Conservation (phyloP, 352 stramenopile genomes). For the Pythium chondricola region DNA sequence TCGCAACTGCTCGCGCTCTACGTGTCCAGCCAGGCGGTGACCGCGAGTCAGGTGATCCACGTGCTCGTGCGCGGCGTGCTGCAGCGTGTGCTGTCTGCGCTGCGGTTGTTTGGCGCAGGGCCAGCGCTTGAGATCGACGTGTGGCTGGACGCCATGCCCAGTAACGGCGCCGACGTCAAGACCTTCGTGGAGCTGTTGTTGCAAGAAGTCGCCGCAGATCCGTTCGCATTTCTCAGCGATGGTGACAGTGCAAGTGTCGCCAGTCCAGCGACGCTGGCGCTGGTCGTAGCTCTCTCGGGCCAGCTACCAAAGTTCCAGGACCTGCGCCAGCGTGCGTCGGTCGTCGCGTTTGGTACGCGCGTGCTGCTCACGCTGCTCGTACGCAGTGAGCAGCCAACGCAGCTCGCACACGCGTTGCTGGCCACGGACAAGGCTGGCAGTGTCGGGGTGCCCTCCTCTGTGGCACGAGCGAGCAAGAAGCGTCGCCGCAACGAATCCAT, state of each 20-base stretch:
- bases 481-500: conserved; percentile 12
- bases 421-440: too few species aligned
- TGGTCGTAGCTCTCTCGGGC: conserved; percentile 6
- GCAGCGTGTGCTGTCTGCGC: conserved; percentile 37
- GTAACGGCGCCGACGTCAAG: conserved; percentile 17
- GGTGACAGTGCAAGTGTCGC: not conserved
- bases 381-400: not conserved
- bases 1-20: conserved; percentile 61
- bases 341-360: conserved; percentile 14
- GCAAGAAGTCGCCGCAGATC: conserved; percentile 17
- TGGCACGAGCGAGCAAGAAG: conserved; percentile 16
- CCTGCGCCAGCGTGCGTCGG: not conserved
- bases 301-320: conserved; percentile 7
- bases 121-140: conserved; percentile 48
- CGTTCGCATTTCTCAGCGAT: conserved; percentile 15
- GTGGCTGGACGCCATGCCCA: conserved; percentile 57
- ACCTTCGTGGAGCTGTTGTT: conserved; percentile 18
- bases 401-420: conserved; percentile 5
- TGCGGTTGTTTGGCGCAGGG: conserved; percentile 48
- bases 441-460: too few species aligned
- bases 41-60: conserved; percentile 26
- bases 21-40: conserved; percentile 16
- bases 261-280: conserved; percentile 8
- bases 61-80: conserved; percentile 41
- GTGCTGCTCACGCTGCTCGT: conserved; percentile 13